Evolutionary conservation across 129 eudicot genomes (phyloP).

Genomic region (Escallonia rubra): DNA sequence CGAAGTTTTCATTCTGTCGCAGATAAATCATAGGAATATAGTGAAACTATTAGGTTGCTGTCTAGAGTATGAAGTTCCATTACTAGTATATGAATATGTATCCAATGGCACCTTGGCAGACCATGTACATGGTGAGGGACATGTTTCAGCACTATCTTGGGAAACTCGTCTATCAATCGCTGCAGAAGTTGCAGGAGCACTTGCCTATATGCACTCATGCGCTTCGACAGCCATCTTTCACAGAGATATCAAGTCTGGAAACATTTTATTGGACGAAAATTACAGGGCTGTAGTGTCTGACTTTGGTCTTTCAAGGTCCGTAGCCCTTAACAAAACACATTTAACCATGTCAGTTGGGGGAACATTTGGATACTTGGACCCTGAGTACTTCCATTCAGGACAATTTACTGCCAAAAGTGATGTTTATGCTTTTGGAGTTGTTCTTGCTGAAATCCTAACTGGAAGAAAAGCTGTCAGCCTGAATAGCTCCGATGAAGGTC

Average conservation of each 20-base stretch:
- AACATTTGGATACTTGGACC: slow-evolving; percentile 4
- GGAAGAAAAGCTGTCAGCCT: neutral
- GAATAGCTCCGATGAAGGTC: neutral
- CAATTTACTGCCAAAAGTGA: too few relatives aligned
- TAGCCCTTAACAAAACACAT: neutral
- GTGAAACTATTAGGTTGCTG: slow-evolving; percentile 14
- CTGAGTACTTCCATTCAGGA: neutral
- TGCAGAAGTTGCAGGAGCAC: slow-evolving; percentile 6
- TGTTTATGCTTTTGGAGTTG: slow-evolving; percentile 1
- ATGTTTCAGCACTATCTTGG: neutral
- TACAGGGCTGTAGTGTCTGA: neutral
- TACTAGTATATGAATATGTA: slow-evolving; percentile 13
- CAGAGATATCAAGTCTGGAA: slow-evolving; percentile 15
- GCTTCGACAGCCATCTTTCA: slow-evolving; percentile 4
- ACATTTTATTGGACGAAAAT: slow-evolving; percentile 1
- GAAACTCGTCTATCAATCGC: slow-evolving; percentile 2
- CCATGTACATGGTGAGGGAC: neutral
- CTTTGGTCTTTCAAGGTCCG: neutral
- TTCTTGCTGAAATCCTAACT: neutral
- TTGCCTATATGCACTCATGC: slow-evolving; percentile 18
- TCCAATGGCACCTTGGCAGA: slow-evolving; percentile 7
- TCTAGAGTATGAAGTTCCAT: slow-evolving; percentile 12
- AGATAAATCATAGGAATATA: slow-evolving; percentile 12
- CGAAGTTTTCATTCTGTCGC: slow-evolving; percentile 15
- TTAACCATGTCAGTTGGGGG: neutral